Percentiles rank a stretch among this genome's conserved stretches.
Evolutionary conservation across 345 rosid genomes (phyloP).

Genomic region (Sisymbrium altissimum): DNA sequence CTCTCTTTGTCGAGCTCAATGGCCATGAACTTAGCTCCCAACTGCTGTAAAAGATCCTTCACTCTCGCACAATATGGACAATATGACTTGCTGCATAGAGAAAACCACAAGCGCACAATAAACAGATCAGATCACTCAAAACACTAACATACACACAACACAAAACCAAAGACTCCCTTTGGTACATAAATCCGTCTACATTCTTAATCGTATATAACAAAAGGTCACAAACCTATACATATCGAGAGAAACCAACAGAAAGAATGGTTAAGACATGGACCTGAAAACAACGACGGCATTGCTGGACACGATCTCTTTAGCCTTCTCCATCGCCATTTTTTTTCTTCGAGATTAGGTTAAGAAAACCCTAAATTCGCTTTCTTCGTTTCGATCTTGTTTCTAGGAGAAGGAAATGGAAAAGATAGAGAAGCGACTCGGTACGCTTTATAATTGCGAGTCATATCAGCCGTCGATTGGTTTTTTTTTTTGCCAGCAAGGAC

Average conservation of each 20-base stretch:
- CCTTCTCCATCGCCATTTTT: conserved; percentile 54
- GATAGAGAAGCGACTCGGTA: not conserved
- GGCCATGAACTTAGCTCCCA: conserved; percentile 50
- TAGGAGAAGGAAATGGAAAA: not conserved
- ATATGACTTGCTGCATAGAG: conserved; percentile 51
- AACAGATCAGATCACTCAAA: not conserved
- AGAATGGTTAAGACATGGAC: not conserved
- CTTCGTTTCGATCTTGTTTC: conserved; percentile 1
- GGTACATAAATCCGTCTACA: no score
- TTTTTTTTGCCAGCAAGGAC: no score
- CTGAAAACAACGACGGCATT: conserved; percentile 76
- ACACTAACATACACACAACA: not conserved
- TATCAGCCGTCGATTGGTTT: not conserved
- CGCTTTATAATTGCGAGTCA: not conserved
- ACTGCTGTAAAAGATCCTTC: conserved; percentile 55
- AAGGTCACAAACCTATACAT: no score
- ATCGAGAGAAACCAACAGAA: no score
- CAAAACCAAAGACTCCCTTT: no score
- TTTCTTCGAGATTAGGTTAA: not conserved
- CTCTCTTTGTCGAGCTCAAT: conserved; percentile 63
- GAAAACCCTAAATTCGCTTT: not conserved
- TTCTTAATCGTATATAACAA: no score
- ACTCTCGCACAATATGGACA: conserved; percentile 63
- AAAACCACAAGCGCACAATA: not conserved
- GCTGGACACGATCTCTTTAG: conserved; percentile 50